Conservation (phyloP, 179 eudicot genomes). For the Nepenthes alata region DNA sequence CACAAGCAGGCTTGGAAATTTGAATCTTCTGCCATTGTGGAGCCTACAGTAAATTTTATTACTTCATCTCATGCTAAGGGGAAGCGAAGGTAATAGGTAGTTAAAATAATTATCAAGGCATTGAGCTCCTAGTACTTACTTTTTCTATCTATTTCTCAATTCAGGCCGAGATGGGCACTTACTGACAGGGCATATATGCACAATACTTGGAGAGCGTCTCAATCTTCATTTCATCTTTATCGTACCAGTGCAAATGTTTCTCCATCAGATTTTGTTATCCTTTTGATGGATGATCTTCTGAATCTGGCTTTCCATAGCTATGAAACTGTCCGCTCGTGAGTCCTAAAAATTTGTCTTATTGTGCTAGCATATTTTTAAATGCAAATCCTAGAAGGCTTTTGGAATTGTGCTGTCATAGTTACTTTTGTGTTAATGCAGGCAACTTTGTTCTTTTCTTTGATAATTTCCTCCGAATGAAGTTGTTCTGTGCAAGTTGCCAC, state of each 20-base stretch:
- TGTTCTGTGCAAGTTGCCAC: background rate
- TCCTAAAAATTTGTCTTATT: constrained; percentile 4
- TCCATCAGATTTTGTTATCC: constrained; percentile 59
- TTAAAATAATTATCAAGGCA: background rate
- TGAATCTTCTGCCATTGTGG: constrained; percentile 90
- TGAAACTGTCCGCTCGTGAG: constrained; percentile 92
- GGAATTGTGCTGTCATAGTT: background rate
- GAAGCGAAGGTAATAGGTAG: constrained; percentile 52
- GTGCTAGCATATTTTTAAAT: background rate
- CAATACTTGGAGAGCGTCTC: constrained; percentile 91
- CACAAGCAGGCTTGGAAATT: constrained; percentile 95
- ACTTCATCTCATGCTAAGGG: constrained; percentile 65
- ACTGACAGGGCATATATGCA: constrained; percentile 96
- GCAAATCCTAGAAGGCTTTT: background rate
- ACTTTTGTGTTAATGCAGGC: background rate
- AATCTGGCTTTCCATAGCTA: constrained; percentile 73
- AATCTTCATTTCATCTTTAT: constrained; percentile 80
- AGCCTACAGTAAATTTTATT: constrained; percentile 77
- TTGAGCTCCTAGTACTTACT: background rate
- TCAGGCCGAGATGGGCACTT: constrained; percentile 92
- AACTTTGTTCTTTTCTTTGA: background rate
- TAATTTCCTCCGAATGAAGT: background rate
- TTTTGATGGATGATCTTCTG: constrained; percentile 80
- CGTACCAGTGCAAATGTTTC: constrained; percentile 48
- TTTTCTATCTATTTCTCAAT: constrained; percentile 3